Evolutionary conservation across 257 asterid species (phyloP).

Genomic region (Jasminum sambac): DNA sequence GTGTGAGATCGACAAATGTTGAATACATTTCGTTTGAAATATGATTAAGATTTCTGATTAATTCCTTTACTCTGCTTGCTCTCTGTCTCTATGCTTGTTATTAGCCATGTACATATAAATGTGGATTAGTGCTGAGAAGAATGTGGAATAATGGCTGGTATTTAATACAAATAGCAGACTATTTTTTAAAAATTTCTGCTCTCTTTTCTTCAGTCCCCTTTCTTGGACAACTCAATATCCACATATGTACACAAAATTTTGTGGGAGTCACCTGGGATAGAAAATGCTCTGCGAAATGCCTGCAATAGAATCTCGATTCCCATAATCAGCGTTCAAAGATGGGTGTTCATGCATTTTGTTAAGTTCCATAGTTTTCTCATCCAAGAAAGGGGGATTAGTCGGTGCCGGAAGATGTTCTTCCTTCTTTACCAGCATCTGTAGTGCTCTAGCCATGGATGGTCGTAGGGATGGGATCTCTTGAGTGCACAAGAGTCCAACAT

Average conservation of each 20-base stretch:
- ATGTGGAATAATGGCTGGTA: background rate
- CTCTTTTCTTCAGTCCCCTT: background rate
- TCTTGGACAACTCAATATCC: background rate
- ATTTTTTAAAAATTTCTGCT: background rate
- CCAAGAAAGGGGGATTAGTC: slow-evolving; percentile 67
- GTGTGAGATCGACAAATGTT: background rate
- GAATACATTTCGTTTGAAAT: background rate
- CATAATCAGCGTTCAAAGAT: slow-evolving; percentile 19
- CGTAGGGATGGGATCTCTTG: slow-evolving; percentile 58
- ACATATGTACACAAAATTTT: background rate
- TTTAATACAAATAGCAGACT: background rate
- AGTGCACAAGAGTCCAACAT: slow-evolving; percentile 70
- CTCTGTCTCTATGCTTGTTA: background rate
- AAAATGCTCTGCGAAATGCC: slow-evolving; percentile 59
- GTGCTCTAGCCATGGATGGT: slow-evolving; percentile 70
- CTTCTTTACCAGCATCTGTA: slow-evolving; percentile 56
- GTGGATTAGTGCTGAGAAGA: background rate
- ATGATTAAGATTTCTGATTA: background rate
- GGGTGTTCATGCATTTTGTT: slow-evolving; percentile 32
- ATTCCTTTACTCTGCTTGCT: background rate
- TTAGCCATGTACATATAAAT: background rate
- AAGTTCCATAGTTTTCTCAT: slow-evolving; percentile 59
- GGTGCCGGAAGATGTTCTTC: slow-evolving; percentile 65
- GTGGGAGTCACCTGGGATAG: slow-evolving; percentile 53
- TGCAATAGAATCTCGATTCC: slow-evolving; percentile 49